Base-by-base conservation (phyloP, 331 rosid genomes). In the Acacia concinna region DNA sequence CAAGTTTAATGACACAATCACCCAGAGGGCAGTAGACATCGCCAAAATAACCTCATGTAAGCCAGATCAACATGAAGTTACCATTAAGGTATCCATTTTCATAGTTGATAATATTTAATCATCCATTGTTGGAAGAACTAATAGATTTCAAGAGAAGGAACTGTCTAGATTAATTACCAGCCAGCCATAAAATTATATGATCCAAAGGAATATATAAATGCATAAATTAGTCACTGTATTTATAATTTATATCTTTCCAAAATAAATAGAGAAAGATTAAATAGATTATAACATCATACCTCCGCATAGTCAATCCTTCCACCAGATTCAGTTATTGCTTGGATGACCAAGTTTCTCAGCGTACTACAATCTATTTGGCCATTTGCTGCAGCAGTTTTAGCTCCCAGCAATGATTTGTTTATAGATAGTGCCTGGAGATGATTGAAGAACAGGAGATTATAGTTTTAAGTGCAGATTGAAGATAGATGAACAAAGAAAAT, bases 271-370 rank as follows among this genome's bases (percentile, higher is more conserved):
- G 25, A 49, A 7, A 31, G 27, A 38, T 46, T n/a, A 63, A 41
- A 46, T 71, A 77, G 51, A 38, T 14, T 32, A 37, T 21, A 28
- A 34, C 8, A n/a, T 7, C 84, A 86, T 78, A 93, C 98, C 98
- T 93, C 98, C 0, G 93, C 93, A 86, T 95, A 95, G 75, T 95
- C 99, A 78, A 95, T 77, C 76, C 66, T 82, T 79, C 99, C 99
- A 43, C 97, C 96, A 8, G 97, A 91, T 81, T 88, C 91, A 54
- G 73, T 49, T 75, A 95, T 78, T 20, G 83, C 84, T 74, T 89
- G 80, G 38, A 76, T 41, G 77, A 88, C 92, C 43, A 68, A 31
- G 68, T 79, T 78, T 81, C 74, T 90, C 79, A 96, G 82, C 76
- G 80, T 88, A 73, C 70, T 86, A 76, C 90, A 91, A 66, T 86